Base-by-base conservation (phyloP, 768 basidiomycete genomes). In the Symmetrospora coprosmae region DNA sequence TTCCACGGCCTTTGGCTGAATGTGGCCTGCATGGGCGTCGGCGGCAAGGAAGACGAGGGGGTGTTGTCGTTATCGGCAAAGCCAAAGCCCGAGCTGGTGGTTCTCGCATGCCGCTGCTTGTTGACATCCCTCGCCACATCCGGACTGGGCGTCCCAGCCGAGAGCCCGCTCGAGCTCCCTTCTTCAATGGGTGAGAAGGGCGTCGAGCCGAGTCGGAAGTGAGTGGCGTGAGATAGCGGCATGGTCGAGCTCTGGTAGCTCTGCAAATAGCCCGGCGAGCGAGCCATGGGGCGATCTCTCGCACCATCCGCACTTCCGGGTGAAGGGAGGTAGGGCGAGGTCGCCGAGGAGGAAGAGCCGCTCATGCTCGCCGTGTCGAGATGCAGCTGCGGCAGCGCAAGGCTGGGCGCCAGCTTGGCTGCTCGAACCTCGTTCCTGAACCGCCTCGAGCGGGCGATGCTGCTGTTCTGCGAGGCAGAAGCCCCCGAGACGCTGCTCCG, bases 121-220 rank as follows among this genome's bases (percentile, higher is more conserved):
- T 47, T 7, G 4, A 8, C 4, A 47, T n/a, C 11, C 45, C 13
- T 17, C 14, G 4, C 21, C 33, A 28, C 27, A 21, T 58, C 55
- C 19, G 55, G 55, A 31, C 41, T 58, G 16, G n/a, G 30, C 11
- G 41, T 13, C 30, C 31, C 21, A 13, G 13, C 27, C 14, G 7
- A 31, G 11, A 50, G 49, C n/a, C n/a, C n/a, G n/a, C n/a, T n/a
- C n/a, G n/a, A n/a, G n/a, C n/a, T n/a, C n/a, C n/a, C 55, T 27
- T 58, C 55, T 21, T 58, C 41, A 33, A 58, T 58, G 6, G 55
- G 55, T 16, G 55, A 58, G 55, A 58, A 58, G 23, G 55, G 55
- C 9, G 55, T 58, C 14, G 31, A 45, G 37, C 55, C 55, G 31
- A 58, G 25, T 30, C 55, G 25, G 8, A 43, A n/a, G n/a, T n/a